Evolutionary conservation across 176 grass and related monocot genomes (phyloP), one percentile per base, ranked within the genome.

Genomic region (Tillandsia leiboldiana): DNA sequence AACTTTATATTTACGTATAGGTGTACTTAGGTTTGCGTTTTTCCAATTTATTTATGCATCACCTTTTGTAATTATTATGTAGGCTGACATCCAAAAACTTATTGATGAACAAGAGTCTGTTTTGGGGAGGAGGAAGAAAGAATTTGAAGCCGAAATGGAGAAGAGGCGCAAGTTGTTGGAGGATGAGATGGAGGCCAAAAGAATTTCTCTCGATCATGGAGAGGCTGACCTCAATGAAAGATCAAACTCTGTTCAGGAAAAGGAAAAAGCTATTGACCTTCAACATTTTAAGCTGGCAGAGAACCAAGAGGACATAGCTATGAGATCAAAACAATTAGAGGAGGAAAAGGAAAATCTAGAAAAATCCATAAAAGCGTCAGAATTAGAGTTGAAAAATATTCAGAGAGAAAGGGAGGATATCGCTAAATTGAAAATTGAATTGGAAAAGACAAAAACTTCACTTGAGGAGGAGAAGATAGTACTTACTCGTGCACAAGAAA

Each of bases 81-180:
- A 99, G 94, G 87, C 65, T 76, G 87, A 99, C 73, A 87, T 90
- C 64, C 77, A 86, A 87, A 88, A 72, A 72, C 54, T 90, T 73
- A 81, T 17, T 17, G 79, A 82, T 11, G 84, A 93, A 57, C 87
- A 93, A 49, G 70, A 90, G 75, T 20, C 68, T 74, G 23, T 57
- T 6, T 51, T 99, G 80, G 65, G 51, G 7, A 88, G 72, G 63
- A 93, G 73, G 56, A 93, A 58, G 12, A 28, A 1, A 74, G 87
- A 90, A 75, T 90, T 99, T 77, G 78, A 99, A 71, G 10, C 68
- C 59, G 90, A 93, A 48, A 72, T 99, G 68, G 77, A 79, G 63
- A 81, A 84, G 49, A 86, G 69, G 29, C 77, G 64, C 0, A 51
- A 51, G n/a, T 52, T 79, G 53, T 72, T 99, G 63, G 85, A 93